Evolutionary conservation across 352 stramenopile species (phyloP), one percentile per base, ranked within the genome.

Genomic region (Phytophthora tentaculata): DNA sequence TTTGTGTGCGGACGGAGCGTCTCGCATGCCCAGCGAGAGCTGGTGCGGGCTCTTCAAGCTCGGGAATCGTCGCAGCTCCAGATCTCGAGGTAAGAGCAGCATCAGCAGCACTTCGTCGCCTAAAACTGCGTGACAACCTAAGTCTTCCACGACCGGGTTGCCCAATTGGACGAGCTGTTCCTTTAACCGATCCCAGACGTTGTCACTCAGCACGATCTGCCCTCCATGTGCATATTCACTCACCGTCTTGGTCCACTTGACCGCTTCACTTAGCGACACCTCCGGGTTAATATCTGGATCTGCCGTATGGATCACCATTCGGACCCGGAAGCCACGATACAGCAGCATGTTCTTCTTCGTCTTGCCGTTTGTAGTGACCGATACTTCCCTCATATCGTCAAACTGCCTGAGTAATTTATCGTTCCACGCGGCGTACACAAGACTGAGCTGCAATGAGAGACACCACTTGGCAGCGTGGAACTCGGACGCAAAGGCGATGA

Each of bases 391-490:
- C 75, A 94, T 91, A 67, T 91, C 86, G 26, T 89, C 76, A 56
- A 94, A 93, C 20, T 91, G 80, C 55, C 89, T 91, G n/a, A 96
- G 73, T 43, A 96, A 66, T 64, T 94, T 94, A 49, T 93, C 86
- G 53, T 94, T 95, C 88, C 88, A 96, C 12, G 88, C 86, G 1
- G 88, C 88, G 54, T 95, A 96, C 19, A 96, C 86, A 7, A 96
- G 58, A 63, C 86, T 93, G 8, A 96, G 71, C 63, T 96, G 88
- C 50, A 96, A 70, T 19, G 88, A 94, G 0, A 96, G 66, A 65
- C 88, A 96, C 88, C 88, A 96, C 71, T 94, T 93, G 55, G 88
- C 88, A 0, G 88, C 88, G 56, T 96, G 86, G 62, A 94, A 96
- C 61, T 96, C 88, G 9, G 88, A 94, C 10, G 82, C 73, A 50